Base-by-base conservation (phyloP, 2,329 filamentous ascomycete species). In the Sordariomycetes sp. region DNA sequence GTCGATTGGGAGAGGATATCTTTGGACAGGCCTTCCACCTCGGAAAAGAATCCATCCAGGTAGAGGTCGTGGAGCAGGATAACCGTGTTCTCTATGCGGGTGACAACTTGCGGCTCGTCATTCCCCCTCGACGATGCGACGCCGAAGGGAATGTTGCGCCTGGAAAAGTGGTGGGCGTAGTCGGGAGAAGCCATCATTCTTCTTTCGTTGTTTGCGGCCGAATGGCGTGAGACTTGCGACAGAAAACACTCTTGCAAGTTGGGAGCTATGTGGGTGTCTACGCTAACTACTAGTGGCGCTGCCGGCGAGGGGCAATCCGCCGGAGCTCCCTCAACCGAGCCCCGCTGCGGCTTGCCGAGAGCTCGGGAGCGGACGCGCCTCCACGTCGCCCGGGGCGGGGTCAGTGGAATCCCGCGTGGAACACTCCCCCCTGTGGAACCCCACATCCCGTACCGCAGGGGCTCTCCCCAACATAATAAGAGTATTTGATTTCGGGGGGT, bases 91-190 rank as follows among this genome's bases (percentile, higher is more conserved):
- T 52, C 25, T 7, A 56, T 20, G 2, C 55, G 28, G 10, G 55
- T 56, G 12, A 84, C 86, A 17, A 80, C 76, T 25, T 81, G 81
- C 7, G 77, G 82, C 51, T 72, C 72, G 12, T 74, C 65, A 54
- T 78, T 74, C 2, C 72, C 66, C 8, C 73, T 61, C 1, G 82
- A 84, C 52, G 79, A 84, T 65, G 90, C 86, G 69, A 90, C 82
- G 59, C 86, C 86, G 64, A 90, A 89, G 1, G 86, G 86, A 58
- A 90, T 84, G 66, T 90, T 90, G 60, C 80, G 78, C 54, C 89
- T 72, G 7, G 86, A 88, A 70, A 89, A 89, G 62, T 69, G 59
- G 55, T 62, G 63, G 24, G 60, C 59, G 17, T 61, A 60, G 32
- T 63, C 53, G 55, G 55, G 48, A 22, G 55, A 36, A 17, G 55